Base-by-base conservation (phyloP, 2,329 filamentous ascomycete species). In the Bipolaris bicolor region DNA sequence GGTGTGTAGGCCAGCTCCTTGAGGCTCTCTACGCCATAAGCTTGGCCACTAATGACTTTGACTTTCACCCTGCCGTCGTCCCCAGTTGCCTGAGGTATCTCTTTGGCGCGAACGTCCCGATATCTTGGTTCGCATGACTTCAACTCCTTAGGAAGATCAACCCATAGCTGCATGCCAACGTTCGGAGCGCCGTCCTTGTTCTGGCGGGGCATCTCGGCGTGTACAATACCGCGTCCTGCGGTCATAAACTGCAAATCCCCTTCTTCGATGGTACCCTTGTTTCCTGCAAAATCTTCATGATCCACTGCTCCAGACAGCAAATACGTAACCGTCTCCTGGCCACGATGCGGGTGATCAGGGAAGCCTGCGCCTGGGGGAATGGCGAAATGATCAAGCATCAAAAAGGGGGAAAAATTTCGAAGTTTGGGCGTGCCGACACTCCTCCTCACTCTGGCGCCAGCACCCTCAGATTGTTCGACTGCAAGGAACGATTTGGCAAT, bases 171-270 rank as follows among this genome's bases (percentile, higher is more conserved):
- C 79, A 98, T 86, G 33, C 94, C 94, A 52, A 96, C 84, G 75
- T 93, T 97, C 57, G 89, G 81, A 55, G 82, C 85, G 49, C 91
- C 91, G 73, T 95, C 90, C 0, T 83, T 75, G 73, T 92, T 91
- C 71, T 90, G 86, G 52, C 86, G 84, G 9, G 94, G 94, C 92
- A 98, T 97, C 79, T 98, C 94, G 36, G 93, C 91, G 77, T 98
- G 95, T 77, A 97, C 90, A 69, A 98, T 96, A 40, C 94, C 94
- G 18, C 84, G 82, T 3, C 94, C 94, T 1, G 94, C 94, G 0
- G 94, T 97, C 95, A 98, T 98, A 83, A 98, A 98, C 75, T 98
- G 94, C 46, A 98, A 80, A 74, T 97, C 94, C n/a, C 94, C 94
- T 0, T 90, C 79, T 59, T 89, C 84, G 66, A 98, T 91, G 3